Evolutionary conservation across 2,329 filamentous ascomycete genomes (phyloP), one percentile per base, ranked within the genome.

Genomic region (Nigrospora sphaerica): DNA sequence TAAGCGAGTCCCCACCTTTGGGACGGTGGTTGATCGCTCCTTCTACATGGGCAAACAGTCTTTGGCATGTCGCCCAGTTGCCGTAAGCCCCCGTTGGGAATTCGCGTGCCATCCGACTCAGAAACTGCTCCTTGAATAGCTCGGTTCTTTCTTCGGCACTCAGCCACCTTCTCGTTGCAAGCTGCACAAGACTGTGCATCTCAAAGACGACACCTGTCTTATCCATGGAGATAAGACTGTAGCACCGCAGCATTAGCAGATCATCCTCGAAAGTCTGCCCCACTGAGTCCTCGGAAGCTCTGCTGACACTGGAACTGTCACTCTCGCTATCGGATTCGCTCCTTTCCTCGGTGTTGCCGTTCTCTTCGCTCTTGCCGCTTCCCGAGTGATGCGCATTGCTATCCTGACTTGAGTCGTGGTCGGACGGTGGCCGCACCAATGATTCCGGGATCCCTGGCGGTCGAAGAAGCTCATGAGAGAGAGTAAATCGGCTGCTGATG

Each of bases 381-480:
- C n/a, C n/a, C n/a, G n/a, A n/a, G n/a, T n/a, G n/a, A n/a, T n/a
- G n/a, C n/a, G n/a, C n/a, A n/a, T n/a, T n/a, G n/a, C n/a, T n/a
- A n/a, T n/a, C n/a, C n/a, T n/a, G n/a, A n/a, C n/a, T n/a, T n/a
- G n/a, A n/a, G n/a, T n/a, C n/a, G n/a, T n/a, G n/a, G n/a, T n/a
- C n/a, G n/a, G n/a, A n/a, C n/a, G n/a, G n/a, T n/a, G n/a, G n/a
- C 17, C 12, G 37, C 19, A 39, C 18, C 37, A 39, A 18, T 23
- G 18, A 28, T 32, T n/a, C 14, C 35, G 11, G 41, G 33, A 13
- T 47, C 46, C 65, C 50, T 72, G 63, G 18, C 58, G 57, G 43
- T 75, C 62, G 50, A 70, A 75, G 47, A 70, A 67, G 58, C 70
- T 71, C 65, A 75, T 68, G 6, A 75, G 58, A 1, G 68, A 69